Base-by-base conservation (phyloP, 805 yeast genomes). In the Hanseniaspora pseudoguilliermondii region DNA sequence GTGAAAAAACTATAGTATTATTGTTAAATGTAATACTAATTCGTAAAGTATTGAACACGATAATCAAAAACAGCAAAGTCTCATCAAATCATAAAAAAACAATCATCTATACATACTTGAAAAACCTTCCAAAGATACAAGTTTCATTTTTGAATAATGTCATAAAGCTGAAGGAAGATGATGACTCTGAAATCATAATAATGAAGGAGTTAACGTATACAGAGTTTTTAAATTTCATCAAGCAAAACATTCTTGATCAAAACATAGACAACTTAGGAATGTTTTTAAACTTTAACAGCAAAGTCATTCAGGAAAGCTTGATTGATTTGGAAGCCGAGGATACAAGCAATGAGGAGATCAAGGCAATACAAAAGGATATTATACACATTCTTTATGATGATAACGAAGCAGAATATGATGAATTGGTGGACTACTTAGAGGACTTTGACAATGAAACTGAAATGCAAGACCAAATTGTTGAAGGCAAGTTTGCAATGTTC, bases 401-500 rank as follows among this genome's bases (percentile, higher is more conserved):
- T 21, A 50, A 32, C 15, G 49, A 43, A 7, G 25, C 18, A 9
- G 39, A 44, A 9, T 36, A 51, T 13, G 16, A 18, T 13, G 29
- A 18, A 4, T 15, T 51, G 15, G 16, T 35, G 16, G 55, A 51
- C 10, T 51, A 51, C 29, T n/a, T 51, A 7, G 55, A 51, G 13
- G 44, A 18, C 15, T 51, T 51, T 27, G 39, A 51, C 13, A 18
- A 35, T 20, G 21, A 23, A 15, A 16, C 47, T 18, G 44, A 25
- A 23, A 35, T 23, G 18, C 53, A 38, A 18, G n/a, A 25, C 23
- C 32, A 29, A 3, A 18, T 20, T 15, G 36, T 13, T n/a, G 35
- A 51, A 18, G 55, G 55, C 2, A 51, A 51, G 39, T 51, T 51
- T 51, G 55, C 55, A 7, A 51, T 43, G 55, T 51, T 51, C 35